Base-by-base conservation (phyloP, 805 yeast genomes). In the Candida coleopterorum region DNA sequence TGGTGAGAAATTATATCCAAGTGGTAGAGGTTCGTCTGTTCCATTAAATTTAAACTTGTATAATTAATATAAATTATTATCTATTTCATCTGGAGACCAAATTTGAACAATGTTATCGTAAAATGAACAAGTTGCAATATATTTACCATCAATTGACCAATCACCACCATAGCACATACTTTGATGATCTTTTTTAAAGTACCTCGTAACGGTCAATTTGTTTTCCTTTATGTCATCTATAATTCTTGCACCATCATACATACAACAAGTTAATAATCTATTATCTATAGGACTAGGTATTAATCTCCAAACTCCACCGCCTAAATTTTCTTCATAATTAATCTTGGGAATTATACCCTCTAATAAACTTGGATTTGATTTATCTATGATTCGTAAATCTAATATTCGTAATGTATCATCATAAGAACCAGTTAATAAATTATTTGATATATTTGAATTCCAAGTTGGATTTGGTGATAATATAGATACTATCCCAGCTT, bases 141-240 rank as follows among this genome's bases (percentile, higher is more conserved):
- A 47, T 1, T 57, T 56, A 6, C 69, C 76, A 4, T 67, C 66
- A 2, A 52, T 50, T 10, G 69, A 58, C 95, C 97, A 89, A 52
- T 85, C 96, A 4, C 95, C 96, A 0, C 97, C 98, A 52, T 90
- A 90, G 38, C 90, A 89, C 87, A 93, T 90, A 41, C 96, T 86
- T 34, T 79, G 80, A 53, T 90, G 97, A 21, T 82, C 84, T 9
- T 72, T 70, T 50, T 80, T 81, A 53, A 75, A 73, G 38, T 69
- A 72, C 18, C 64, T 62, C 3, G 40, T 26, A 6, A 65, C 64
- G 12, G 42, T 56, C 52, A 37, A 74, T 6, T 33, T 35, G n/a
- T 44, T 45, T 6, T 36, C 43, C 1, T 20, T 33, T 4, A 24
- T 34, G 3, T 53, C 50, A 8, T 47, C 55, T 1, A 89, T 55